Evolutionary conservation across 139 green algal genomes (phyloP).

Genomic region (Yamagishiella unicocca): DNA sequence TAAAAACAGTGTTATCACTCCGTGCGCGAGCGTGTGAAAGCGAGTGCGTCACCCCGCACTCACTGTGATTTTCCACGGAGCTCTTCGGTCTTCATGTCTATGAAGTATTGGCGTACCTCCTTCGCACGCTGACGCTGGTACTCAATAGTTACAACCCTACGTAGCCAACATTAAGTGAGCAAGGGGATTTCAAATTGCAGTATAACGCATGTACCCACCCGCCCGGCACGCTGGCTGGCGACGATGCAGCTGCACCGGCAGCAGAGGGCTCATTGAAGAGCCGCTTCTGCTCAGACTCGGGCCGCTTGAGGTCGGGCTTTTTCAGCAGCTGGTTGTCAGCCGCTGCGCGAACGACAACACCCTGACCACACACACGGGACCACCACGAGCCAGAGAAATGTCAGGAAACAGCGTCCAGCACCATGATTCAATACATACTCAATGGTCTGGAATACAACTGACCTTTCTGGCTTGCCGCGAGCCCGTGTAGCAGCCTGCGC

Average conservation of each 20-base stretch:
- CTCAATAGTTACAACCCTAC: slow-evolving; percentile 75
- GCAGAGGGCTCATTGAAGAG: slow-evolving; percentile 40
- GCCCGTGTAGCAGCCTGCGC: neutral
- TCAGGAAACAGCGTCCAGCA: neutral
- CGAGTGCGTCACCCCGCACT: slow-evolving; percentile 26
- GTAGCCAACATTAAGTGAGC: neutral
- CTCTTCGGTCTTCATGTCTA: slow-evolving; percentile 62
- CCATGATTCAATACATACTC: neutral
- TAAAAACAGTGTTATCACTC: neutral
- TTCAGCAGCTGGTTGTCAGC: slow-evolving; percentile 54
- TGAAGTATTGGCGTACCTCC: slow-evolving; percentile 93
- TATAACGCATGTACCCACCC: neutral
- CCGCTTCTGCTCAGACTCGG: slow-evolving; percentile 39
- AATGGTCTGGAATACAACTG: too few species aligned
- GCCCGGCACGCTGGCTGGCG: neutral
- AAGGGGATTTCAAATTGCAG: too few species aligned
- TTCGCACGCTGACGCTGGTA: slow-evolving; percentile 94
- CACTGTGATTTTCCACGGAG: slow-evolving; percentile 62
- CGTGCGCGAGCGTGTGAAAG: neutral
- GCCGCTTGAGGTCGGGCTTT: slow-evolving; percentile 56
- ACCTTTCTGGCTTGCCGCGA: neutral
- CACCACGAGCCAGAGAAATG: neutral
- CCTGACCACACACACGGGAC: slow-evolving; percentile 7
- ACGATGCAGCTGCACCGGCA: neutral
- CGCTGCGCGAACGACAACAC: neutral